Conservation (phyloP, 805 yeast species). For the Teunomyces kruisii region DNA sequence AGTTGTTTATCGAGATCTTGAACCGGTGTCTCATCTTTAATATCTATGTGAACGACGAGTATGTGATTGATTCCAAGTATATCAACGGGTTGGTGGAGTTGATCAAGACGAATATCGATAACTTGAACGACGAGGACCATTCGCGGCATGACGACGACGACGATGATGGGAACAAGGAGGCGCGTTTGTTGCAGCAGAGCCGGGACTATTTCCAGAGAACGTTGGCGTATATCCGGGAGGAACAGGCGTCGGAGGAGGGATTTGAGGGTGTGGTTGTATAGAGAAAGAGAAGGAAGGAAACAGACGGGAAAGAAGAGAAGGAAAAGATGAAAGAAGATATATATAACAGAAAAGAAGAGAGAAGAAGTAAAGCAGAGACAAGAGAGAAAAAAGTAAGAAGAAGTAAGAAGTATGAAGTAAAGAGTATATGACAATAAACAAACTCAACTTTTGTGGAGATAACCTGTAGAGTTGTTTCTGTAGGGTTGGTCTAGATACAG, state of each 20-base stretch:
- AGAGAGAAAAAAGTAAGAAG: no score
- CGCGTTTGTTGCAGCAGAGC: constrained; percentile 27
- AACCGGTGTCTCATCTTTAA: constrained; percentile 84
- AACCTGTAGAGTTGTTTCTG: no score
- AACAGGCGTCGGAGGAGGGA: constrained; percentile 67
- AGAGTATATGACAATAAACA: no score
- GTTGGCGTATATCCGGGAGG: constrained; percentile 64
- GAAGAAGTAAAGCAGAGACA: no score
- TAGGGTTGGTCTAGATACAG: no score
- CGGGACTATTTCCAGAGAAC: constrained; percentile 62
- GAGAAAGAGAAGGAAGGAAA: no score
- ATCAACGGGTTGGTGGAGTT: constrained; percentile 85
- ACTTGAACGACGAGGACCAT: constrained; percentile 29
- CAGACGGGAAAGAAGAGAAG: no score
- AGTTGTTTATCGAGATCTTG: constrained; percentile 85
- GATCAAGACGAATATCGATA: constrained; percentile 63
- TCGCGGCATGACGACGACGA: constrained; percentile 4
- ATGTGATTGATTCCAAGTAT: constrained; percentile 66
- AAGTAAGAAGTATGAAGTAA: no score
- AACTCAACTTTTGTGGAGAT: no score
- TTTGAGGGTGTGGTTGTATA: constrained; percentile 49
- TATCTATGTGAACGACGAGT: constrained; percentile 55
- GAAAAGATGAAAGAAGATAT: no score
- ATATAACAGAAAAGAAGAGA: no score
- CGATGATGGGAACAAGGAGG: constrained; percentile 27